These are phyloP conservation scores for Heterobasidion annosum DNA, from an alignment of 1,284 basidiomycete species.

Conservation along the genomic window DNA sequence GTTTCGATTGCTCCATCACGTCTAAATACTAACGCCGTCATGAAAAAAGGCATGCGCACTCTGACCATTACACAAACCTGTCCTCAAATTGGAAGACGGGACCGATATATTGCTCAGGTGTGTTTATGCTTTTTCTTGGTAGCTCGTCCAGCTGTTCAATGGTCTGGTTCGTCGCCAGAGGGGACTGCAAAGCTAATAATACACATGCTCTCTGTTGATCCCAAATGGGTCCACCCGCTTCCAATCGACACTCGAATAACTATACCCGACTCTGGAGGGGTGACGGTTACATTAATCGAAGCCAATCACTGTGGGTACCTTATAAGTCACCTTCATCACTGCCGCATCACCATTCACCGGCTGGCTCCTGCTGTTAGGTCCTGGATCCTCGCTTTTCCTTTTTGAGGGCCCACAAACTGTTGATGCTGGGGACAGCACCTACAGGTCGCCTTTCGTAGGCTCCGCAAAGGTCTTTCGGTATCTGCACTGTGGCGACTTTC, in stretches of 20 bases:
- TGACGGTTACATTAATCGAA: constrained; percentile 89
- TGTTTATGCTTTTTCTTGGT: background rate
- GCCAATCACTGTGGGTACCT: constrained; percentile 83
- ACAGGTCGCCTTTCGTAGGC: constrained; percentile 66
- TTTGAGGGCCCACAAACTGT: constrained; percentile 89
- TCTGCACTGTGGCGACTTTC: constrained; percentile 93
- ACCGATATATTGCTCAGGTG: constrained; percentile 87
- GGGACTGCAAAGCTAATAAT: constrained; percentile 87
- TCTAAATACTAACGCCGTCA: too few species aligned
- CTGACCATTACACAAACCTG: constrained; percentile 90
- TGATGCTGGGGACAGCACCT: constrained; percentile 75
- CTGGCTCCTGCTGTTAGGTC: constrained; percentile 34
- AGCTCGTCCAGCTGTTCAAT: background rate
- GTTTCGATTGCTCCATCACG: constrained; percentile 14
- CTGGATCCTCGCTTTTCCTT: constrained; percentile 89
- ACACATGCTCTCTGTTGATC: constrained; percentile 83
- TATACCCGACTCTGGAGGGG: constrained; percentile 80
- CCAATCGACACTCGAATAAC: constrained; percentile 71
- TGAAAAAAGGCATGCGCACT: constrained; percentile 75
- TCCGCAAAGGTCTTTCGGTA: constrained; percentile 73
- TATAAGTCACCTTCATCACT: too few species aligned
- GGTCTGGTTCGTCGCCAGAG: constrained; percentile 19
- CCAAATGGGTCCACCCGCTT: constrained; percentile 80
- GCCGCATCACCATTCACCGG: too few species aligned
- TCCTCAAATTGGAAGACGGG: constrained; percentile 84